Base-by-base conservation (phyloP, 1,139 yeast species). In the Geotrichum phurueaensis region DNA sequence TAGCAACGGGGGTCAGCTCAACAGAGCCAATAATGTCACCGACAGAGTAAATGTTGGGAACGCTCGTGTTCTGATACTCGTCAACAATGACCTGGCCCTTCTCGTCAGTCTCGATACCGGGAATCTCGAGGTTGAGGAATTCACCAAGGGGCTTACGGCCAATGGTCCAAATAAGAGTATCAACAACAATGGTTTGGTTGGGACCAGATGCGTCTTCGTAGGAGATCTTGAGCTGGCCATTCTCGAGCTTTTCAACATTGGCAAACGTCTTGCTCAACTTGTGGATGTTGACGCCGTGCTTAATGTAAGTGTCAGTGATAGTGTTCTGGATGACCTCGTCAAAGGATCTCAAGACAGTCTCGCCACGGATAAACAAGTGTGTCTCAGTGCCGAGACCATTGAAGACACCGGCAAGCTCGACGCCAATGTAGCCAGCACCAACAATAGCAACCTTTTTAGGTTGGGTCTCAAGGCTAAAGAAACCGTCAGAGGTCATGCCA, bases 401-500 rank as follows among this genome's bases (percentile, higher is more conserved):
- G 83, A 94, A 94, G 54, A 94, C 90, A 65, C 99, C 99, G 3
- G 97, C 88, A 60, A 94, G 82, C 76, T 94, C 99, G 55, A 91
- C 88, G 61, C 97, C 98, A 73, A 94, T 94, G 78, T 94, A 94
- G 54, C 99, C 99, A 49, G 97, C 97, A 67, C 99, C 99, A 18
- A 94, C 96, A 65, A 95, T 81, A 1, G 96, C 98, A 33, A 94
- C 99, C 58, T 85, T 81, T 75, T 89, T 86, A 56, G 99, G 99
- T 76, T 92, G 98, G 54, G 78, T 72, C 63, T 81, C 85, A 67
- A 94, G 79, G 65, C 82, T 84, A 71, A 94, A 94, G 75, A 95
- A 95, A 1, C 97, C 97, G 73, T 94, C 96, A 20, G 97, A 90
- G 60, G 89, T 85, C 65, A 84, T 86, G 64, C 97, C 98, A 65